These are phyloP conservation scores for Sorghum bicolor DNA, from an alignment of 176 grass and related monocot species.

Conservation along the genomic window DNA sequence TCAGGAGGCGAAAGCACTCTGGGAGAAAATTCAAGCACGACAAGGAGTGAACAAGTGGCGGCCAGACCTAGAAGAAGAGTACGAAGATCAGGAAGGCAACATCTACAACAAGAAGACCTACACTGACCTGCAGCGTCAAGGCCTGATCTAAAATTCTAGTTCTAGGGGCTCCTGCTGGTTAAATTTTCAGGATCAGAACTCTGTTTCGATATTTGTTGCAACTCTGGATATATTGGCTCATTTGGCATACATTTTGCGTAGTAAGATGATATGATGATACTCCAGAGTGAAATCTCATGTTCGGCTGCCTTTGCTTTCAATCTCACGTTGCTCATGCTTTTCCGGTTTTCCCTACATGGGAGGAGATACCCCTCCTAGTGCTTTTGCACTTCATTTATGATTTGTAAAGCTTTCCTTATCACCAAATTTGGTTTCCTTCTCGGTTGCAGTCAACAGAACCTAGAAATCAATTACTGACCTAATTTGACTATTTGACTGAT, in stretches of 20 bases:
- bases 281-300: not conserved
- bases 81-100: constrained; percentile 88
- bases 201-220: not conserved
- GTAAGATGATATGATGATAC: not conserved
- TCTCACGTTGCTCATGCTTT: too few relatives aligned
- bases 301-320: too few relatives aligned
- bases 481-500: not conserved
- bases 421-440: too few relatives aligned
- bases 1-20: constrained; percentile 80
- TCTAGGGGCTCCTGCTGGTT: not conserved
- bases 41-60: constrained; percentile 85
- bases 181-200: not conserved
- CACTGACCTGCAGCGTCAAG: constrained; percentile 79
- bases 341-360: too few relatives aligned
- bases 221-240: not conserved
- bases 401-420: not conserved
- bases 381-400: not conserved
- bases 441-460: too few relatives aligned
- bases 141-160: constrained; percentile 51
- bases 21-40: constrained; percentile 87
- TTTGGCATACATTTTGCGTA: not conserved
- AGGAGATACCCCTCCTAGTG: not conserved
- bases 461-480: too few relatives aligned
- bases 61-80: constrained; percentile 97
- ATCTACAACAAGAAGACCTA: constrained; percentile 99